Conservation (phyloP, 2,329 filamentous ascomycete species). For the Calonectria pseudoturangicola region DNA sequence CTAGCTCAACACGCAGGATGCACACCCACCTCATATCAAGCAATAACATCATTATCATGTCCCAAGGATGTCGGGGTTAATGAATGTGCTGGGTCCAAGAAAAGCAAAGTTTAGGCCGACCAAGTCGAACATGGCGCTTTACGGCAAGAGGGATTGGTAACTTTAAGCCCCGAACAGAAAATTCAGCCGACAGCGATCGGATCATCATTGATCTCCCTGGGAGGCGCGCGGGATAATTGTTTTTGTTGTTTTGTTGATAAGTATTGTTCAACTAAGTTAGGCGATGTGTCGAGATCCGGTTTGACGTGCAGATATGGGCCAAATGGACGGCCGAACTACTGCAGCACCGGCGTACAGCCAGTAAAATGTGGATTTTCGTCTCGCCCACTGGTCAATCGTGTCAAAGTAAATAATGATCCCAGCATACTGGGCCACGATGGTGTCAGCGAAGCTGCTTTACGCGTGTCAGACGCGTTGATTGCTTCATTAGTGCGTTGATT, state of each 20-base stretch:
- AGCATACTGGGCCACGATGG: neutral
- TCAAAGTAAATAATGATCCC: conserved; percentile 33
- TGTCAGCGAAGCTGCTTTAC: conserved; percentile 38
- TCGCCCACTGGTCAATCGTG: conserved; percentile 26
- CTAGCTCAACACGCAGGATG: neutral
- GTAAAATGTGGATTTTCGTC: conserved; percentile 16
- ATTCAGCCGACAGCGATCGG: conserved; percentile 42
- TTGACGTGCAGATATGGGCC: conserved; percentile 29
- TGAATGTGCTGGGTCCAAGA: neutral
- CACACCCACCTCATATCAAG: conserved; percentile 1
- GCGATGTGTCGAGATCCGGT: conserved; percentile 23
- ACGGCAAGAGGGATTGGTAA: conserved; percentile 20
- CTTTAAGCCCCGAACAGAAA: conserved; percentile 49
- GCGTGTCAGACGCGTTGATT: conserved; percentile 47
- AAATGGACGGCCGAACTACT: conserved; percentile 29
- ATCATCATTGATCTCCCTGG: conserved; percentile 47
- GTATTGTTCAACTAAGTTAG: neutral
- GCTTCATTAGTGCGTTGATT: conserved; percentile 29
- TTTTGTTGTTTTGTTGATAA: conserved; percentile 7
- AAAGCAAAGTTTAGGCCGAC: conserved; percentile 44
- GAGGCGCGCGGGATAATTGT: conserved; percentile 13
- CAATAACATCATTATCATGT: neutral
- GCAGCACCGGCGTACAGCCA: conserved; percentile 31
- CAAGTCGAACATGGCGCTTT: conserved; percentile 47
- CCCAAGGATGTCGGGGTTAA: neutral